A percentile compares a stretch with the other conserved stretches of the same genome.
phyloP scores from a whole-genome alignment of 179 eudicot species.

The Heliamphora pulchella region DNA sequence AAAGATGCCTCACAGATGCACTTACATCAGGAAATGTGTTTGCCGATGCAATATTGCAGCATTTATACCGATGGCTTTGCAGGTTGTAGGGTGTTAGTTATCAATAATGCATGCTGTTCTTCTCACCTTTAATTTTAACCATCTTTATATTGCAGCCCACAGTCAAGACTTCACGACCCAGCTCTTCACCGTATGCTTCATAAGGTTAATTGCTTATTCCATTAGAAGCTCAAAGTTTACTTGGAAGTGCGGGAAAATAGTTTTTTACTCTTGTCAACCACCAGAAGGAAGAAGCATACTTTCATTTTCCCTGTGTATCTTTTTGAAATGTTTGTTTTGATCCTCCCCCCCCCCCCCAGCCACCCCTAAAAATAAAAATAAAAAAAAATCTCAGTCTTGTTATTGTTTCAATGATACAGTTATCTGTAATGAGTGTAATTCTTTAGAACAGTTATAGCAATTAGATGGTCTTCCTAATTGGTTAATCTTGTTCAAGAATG shows the following conservation, averaged over 20 bases:
- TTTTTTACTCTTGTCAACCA: background rate
- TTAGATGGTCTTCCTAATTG: constrained; percentile 2
- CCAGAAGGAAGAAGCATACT: background rate
- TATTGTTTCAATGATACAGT: background rate
- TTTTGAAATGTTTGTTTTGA: background rate
- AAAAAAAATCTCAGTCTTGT: too few species aligned
- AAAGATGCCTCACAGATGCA: constrained; percentile 90
- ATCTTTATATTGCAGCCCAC: constrained; percentile 57
- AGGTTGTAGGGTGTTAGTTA: constrained; percentile 41
- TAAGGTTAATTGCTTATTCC: constrained; percentile 43
- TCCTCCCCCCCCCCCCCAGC: too few species aligned
- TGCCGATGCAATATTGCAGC: constrained; percentile 92
- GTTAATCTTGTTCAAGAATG: background rate
- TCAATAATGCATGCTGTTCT: constrained; percentile 9
- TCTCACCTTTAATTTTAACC: background rate
- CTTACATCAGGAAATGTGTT: constrained; percentile 76
- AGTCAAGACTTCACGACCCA: constrained; percentile 93
- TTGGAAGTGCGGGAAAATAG: background rate
- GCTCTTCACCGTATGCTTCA: constrained; percentile 89
- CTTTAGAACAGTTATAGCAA: background rate
- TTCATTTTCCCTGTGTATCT: background rate
- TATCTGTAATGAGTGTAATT: constrained; percentile 4
- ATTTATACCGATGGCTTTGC: constrained; percentile 98
- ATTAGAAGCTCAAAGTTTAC: too few species aligned
- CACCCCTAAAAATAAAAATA: too few species aligned